phyloP scores from a whole-genome alignment of 1,284 basidiomycete species.

The Cryptococcus maquisensis region DNA sequence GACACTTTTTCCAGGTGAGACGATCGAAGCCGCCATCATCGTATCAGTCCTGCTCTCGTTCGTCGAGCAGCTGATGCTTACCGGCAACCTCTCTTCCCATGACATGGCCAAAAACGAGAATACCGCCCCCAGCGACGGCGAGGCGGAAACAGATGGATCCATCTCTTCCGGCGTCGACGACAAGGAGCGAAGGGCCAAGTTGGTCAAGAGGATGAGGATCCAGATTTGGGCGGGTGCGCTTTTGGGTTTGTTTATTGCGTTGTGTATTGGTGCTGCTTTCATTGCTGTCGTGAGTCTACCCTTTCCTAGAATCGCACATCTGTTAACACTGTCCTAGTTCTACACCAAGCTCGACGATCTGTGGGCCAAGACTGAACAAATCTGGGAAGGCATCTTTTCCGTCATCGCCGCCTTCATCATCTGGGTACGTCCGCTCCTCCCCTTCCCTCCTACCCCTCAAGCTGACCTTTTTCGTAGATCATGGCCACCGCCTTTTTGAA shows the following conservation, averaged over 20 bases:
- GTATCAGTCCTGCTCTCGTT: constrained; percentile 50
- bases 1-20: constrained; percentile 36
- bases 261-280: constrained; percentile 59
- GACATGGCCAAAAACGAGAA: constrained; percentile 1
- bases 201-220: constrained; percentile 48
- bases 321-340: constrained; percentile 36
- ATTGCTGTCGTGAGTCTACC: constrained; percentile 49
- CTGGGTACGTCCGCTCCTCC: constrained; percentile 43
- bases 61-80: constrained; percentile 49
- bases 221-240: constrained; percentile 76
- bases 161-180: constrained; percentile 2
- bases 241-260: constrained; percentile 68
- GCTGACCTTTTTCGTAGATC: constrained; percentile 27
- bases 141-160: constrained; percentile 1
- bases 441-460: neutral
- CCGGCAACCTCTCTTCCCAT: constrained; percentile 29
- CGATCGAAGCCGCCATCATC: constrained; percentile 49
- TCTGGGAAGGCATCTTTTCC: constrained; percentile 67
- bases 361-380: constrained; percentile 50
- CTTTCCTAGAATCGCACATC: neutral
- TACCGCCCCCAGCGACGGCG: constrained; percentile 4
- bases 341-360: constrained; percentile 55
- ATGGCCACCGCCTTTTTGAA: constrained; percentile 73
- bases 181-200: constrained; percentile 23
- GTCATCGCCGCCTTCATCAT: constrained; percentile 79